phyloP scores from a whole-genome alignment of 1,284 basidiomycete species.

The Hymenochaete sp. region DNA sequence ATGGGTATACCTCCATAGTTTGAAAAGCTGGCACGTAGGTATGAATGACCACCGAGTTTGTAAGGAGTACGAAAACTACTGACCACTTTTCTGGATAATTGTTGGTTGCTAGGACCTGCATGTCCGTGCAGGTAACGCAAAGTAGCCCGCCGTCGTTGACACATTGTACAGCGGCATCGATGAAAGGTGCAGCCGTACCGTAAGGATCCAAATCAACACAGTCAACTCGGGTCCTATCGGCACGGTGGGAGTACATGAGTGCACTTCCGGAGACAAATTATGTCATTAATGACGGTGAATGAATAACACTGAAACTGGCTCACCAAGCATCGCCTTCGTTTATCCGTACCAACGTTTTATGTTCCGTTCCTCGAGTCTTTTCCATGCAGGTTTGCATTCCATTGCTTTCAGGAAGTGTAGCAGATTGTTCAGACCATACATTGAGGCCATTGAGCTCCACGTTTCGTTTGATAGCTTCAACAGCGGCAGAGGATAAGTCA shows the following conservation, averaged over 20 bases:
- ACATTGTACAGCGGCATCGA: slow-evolving; percentile 93
- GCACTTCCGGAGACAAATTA: slow-evolving; percentile 38
- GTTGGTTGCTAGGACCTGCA: slow-evolving; percentile 86
- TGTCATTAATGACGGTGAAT: neutral
- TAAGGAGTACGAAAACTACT: slow-evolving; percentile 19
- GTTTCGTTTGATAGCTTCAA: slow-evolving; percentile 83
- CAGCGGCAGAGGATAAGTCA: slow-evolving; percentile 80
- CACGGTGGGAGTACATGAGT: slow-evolving; percentile 86
- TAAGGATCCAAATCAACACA: slow-evolving; percentile 97
- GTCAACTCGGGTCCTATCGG: slow-evolving; percentile 70
- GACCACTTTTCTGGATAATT: slow-evolving; percentile 98
- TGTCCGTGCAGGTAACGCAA: slow-evolving; percentile 94
- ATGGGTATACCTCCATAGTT: slow-evolving; percentile 94
- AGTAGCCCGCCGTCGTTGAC: slow-evolving; percentile 85
- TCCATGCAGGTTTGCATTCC: neutral
- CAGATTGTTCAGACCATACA: slow-evolving; percentile 24
- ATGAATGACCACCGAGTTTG: neutral
- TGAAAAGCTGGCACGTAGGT: slow-evolving; percentile 56
- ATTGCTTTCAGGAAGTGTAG: neutral
- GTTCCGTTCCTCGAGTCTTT: slow-evolving; percentile 16
- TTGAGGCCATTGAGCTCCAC: slow-evolving; percentile 82
- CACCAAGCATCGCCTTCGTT: slow-evolving; percentile 95
- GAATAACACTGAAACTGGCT: slow-evolving; percentile 17
- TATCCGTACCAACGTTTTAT: slow-evolving; percentile 44
- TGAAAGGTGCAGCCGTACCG: slow-evolving; percentile 93